Evolutionary conservation across 108 stramenopile genomes (phyloP), one percentile per base, ranked within the genome.

Genomic region (Cyclotella cryptica): DNA sequence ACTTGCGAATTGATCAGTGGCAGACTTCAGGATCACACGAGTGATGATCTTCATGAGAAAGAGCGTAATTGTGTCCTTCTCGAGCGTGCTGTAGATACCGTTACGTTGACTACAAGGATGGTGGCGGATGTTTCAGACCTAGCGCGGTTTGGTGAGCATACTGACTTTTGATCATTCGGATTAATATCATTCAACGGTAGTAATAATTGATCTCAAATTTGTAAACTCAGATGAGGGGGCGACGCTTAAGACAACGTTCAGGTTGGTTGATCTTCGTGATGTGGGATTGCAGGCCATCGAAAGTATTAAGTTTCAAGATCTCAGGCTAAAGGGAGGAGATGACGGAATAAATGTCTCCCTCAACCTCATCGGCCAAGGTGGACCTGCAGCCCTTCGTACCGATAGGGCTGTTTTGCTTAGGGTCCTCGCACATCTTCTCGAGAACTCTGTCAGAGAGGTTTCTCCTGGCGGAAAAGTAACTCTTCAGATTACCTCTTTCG

Each of bases 361-460:
- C 40, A 64, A 78, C 0, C 61, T 78, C 24, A 28, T 71, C 41
- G 77, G 77, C 5, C 54, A 26, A n/a, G 77, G 77, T 45, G 77
- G 77, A 28, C 62, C 77, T 18, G 51, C 69, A 19, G 51, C 29
- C 24, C 4, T 70, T 15, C 15, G 53, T 28, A 72, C 78, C 27
- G 78, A 79, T 54, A 39, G 42, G 22, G 29, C 43, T 18, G 71
- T 72, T 1, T 55, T 79, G 46, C 40, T 67, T 12, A 55, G 78
- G 53, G 55, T 79, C 5, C 30, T 79, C 14, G 64, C 26, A 4
- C 78, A 72, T 30, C 51, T 79, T 5, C 57, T 79, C 4, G 78
- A 79, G 42, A 79, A 79, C 53, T 60, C 78, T 1, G 70, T 79
- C 15, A 69, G 77, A 55, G 78, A 79, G 65, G 78, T 60, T 11